These are phyloP conservation scores for Penicillium taxi DNA, from an alignment of 495 filamentous ascomycete genomes.

Conservation along the genomic window DNA sequence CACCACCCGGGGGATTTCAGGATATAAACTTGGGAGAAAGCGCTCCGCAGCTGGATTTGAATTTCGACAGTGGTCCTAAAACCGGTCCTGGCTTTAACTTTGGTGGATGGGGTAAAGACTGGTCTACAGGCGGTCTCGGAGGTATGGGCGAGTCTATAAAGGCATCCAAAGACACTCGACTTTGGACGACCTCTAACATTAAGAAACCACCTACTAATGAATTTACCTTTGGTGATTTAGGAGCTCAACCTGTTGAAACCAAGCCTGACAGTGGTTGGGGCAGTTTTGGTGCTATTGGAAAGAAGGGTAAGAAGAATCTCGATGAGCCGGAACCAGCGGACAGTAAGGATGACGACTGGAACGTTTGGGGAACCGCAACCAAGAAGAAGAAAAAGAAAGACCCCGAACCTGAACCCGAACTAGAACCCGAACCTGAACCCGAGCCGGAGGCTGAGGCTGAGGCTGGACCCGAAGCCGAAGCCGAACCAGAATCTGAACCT, in stretches of 20 bases:
- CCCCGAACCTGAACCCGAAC: slow-evolving; percentile 18
- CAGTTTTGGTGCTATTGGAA: slow-evolving; percentile 9
- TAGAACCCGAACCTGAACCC: slow-evolving; percentile 18
- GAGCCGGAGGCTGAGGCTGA: slow-evolving; percentile 5
- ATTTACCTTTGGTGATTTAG: slow-evolving; percentile 42
- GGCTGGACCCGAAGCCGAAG: slow-evolving; percentile 7
- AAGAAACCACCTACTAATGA: slow-evolving; percentile 33
- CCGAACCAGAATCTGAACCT: slow-evolving; percentile 7
- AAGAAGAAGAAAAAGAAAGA: slow-evolving; percentile 27
- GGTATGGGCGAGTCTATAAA: slow-evolving; percentile 24
- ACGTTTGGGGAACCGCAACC: slow-evolving; percentile 8
- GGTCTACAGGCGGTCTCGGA: slow-evolving; percentile 31
- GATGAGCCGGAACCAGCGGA: slow-evolving; percentile 6
- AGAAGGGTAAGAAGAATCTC: slow-evolving; percentile 16
- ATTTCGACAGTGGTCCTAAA: slow-evolving; percentile 31
- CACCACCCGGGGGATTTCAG: slow-evolving; percentile 32
- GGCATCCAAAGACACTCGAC: slow-evolving; percentile 31
- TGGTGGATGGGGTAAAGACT: slow-evolving; percentile 38
- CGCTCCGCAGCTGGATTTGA: slow-evolving; percentile 40
- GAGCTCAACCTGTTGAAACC: slow-evolving; percentile 18
- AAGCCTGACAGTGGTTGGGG: slow-evolving; percentile 17
- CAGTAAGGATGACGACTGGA: slow-evolving; percentile 27
- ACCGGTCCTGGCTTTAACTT: slow-evolving; percentile 25
- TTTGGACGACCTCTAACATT: slow-evolving; percentile 34
- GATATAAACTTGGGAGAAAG: slow-evolving; percentile 38